A percentile compares a stretch with the other conserved stretches of the same genome.
phyloP scores from a whole-genome alignment of 2,329 filamentous ascomycete species.

The Chrysoporthe puriensis region DNA sequence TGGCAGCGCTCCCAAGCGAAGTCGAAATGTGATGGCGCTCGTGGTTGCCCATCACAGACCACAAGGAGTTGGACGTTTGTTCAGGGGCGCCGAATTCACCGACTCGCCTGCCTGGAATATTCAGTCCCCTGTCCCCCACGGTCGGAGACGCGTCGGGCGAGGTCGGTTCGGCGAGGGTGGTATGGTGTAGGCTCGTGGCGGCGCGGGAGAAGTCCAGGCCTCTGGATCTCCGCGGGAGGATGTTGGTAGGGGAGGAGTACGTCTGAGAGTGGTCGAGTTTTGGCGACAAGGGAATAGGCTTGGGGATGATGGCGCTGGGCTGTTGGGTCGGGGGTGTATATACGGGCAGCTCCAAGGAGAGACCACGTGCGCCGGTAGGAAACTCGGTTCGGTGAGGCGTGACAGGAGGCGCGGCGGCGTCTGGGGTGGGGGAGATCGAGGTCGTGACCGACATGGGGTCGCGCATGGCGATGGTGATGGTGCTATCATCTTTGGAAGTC shows the following conservation, averaged over 20 bases:
- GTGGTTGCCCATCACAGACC: conserved; percentile 70
- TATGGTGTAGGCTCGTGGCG: conserved; percentile 93
- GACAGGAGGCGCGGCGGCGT: conserved; percentile 50
- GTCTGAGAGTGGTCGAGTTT: conserved; percentile 83
- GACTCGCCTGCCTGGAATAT: conserved; percentile 58
- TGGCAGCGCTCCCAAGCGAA: conserved; percentile 73
- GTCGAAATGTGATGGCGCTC: conserved; percentile 77
- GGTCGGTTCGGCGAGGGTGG: conserved; percentile 84
- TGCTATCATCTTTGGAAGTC: conserved; percentile 69
- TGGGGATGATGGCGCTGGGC: conserved; percentile 46
- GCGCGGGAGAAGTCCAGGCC: conserved; percentile 92
- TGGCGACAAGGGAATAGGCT: conserved; percentile 75
- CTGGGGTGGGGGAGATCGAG: conserved; percentile 36
- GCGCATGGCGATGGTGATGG: conserved; percentile 43
- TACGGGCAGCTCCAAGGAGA: conserved; percentile 71
- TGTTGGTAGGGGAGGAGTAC: conserved; percentile 80
- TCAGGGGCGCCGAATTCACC: conserved; percentile 55
- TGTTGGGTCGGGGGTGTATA: conserved; percentile 39
- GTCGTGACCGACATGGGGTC: conserved; percentile 34
- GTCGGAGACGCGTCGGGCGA: conserved; percentile 91
- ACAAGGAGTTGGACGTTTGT: conserved; percentile 72
- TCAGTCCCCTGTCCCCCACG: conserved; percentile 69
- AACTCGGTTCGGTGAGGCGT: conserved; percentile 75
- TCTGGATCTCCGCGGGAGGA: conserved; percentile 84
- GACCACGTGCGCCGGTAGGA: conserved; percentile 54